phyloP scores from a whole-genome alignment of 2,329 filamentous ascomycete species.

The Penicillium aurantiogriseum region DNA sequence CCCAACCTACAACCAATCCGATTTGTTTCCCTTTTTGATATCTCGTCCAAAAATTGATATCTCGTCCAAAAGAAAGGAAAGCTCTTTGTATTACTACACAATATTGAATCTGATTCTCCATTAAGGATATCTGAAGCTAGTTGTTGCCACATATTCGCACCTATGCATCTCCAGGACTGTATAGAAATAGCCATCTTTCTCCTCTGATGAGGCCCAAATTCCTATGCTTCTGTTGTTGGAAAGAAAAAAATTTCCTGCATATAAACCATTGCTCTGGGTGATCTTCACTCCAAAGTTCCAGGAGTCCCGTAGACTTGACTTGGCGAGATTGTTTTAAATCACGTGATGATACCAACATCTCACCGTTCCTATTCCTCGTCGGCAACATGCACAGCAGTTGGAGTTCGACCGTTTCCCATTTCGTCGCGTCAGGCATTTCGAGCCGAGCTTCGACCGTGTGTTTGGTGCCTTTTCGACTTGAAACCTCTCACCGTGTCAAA shows the following conservation, averaged over 20 bases:
- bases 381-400: slow-evolving; percentile 2
- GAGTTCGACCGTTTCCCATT: slow-evolving; percentile 4
- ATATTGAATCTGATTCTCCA: background rate
- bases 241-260: background rate
- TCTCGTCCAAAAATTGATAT: too few relatives aligned
- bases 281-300: background rate
- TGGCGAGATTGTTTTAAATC: background rate
- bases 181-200: background rate
- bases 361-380: slow-evolving; percentile 12
- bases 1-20: too few relatives aligned
- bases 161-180: background rate
- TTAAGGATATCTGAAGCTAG: background rate
- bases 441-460: slow-evolving; percentile 1
- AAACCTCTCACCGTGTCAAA: background rate
- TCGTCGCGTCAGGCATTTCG: slow-evolving; percentile 7
- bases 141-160: background rate
- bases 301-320: background rate
- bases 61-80: background rate
- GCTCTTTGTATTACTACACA: too few relatives aligned
- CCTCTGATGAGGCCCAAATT: background rate
- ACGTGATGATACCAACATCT: slow-evolving; percentile 19
- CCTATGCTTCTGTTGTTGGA: background rate
- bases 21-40: background rate
- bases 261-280: background rate
- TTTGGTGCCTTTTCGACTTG: background rate